Base-by-base conservation (phyloP, 2,329 filamentous ascomycete species). In the Fusarium setosum region DNA sequence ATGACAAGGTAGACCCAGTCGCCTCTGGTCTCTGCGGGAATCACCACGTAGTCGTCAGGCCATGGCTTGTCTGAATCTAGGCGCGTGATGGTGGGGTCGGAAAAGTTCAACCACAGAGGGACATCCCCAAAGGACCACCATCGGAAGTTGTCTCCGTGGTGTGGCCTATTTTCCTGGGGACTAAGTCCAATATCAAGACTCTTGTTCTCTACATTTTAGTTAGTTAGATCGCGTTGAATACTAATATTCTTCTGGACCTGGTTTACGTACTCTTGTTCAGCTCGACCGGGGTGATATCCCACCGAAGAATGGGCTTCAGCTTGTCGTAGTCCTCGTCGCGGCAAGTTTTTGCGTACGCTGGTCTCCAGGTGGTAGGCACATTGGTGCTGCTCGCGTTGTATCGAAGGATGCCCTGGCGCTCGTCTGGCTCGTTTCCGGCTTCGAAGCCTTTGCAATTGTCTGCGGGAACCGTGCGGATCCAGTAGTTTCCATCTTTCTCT, bases 31-130 rank as follows among this genome's bases (percentile, higher is more conserved):
- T 66, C 63, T 2, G 53, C 50, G 1, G 61, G 59, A 6, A 66
- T 58, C 1, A 66, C 59, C 4, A 59, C 63, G 1, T 67, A 66
- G 20, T 66, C 44, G 6, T 47, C 31, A 21, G 42, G 18, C 42
- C 42, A 47, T 5, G 42, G 11, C 3, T 21, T 18, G 3, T 48
- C 50, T 1, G 54, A 66, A 4, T 66, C 26, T 2, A 66, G 59
- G 5, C 41, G 51, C 0, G 61, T 17, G 4, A 66, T 66, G 1
- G 63, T 63, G 0, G 63, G 63, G 1, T 66, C 38, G 2, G 63
- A 59, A 6, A 66, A 66, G 35, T 66, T 52, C 4, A 66, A 10
- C 63, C 63, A 66, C 5, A 66, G 37, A 17, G 63, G 63, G 6
- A 53, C 31, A 1, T 47, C 18, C 9, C 42, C 42, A n/a, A 47